These are phyloP conservation scores for Neophaeococcomyces aloes DNA, from an alignment of 2,329 filamentous ascomycete species.

Conservation along the genomic window DNA sequence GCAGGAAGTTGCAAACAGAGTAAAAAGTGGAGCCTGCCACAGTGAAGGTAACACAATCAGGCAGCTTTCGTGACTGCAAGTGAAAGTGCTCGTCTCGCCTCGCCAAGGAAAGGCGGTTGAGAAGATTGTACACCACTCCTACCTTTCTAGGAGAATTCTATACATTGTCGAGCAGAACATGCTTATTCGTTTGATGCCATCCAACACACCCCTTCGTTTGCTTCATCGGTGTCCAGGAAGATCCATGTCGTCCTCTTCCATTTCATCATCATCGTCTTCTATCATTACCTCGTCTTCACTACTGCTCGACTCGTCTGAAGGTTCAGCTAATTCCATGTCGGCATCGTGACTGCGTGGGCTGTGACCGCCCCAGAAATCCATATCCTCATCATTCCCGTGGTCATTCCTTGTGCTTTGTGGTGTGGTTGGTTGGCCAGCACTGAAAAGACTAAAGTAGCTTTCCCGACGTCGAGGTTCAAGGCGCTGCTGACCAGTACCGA, in stretches of 20 bases:
- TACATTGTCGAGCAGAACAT: too few species aligned
- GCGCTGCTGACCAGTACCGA: constrained; percentile 32
- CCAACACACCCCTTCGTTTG: too few species aligned
- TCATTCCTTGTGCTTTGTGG: constrained; percentile 15
- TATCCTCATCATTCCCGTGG: constrained; percentile 41
- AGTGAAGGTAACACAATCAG: too few species aligned
- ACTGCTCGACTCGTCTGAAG: constrained; percentile 11
- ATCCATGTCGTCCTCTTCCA: constrained; percentile 11
- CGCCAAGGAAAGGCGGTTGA: too few species aligned
- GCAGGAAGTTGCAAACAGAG: too few species aligned
- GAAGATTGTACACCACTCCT: too few species aligned
- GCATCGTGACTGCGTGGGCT: constrained; percentile 28
- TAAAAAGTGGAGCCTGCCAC: too few species aligned
- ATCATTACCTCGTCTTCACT: constrained; percentile 13
- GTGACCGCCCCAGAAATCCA: constrained; percentile 47
- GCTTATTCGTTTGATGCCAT: too few species aligned
- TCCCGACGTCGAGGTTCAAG: constrained; percentile 23
- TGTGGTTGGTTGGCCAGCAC: constrained; percentile 5
- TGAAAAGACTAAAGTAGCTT: constrained; percentile 8
- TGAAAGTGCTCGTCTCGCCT: too few species aligned
- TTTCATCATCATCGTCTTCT: constrained; percentile 12
- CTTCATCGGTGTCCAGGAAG: constrained; percentile 7
- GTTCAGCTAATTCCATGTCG: constrained; percentile 24
- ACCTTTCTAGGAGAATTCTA: too few species aligned
- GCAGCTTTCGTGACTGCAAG: too few species aligned